These are phyloP conservation scores for Centaurea solstitialis DNA, from an alignment of 129 eudicot genomes.

Conservation along the genomic window DNA sequence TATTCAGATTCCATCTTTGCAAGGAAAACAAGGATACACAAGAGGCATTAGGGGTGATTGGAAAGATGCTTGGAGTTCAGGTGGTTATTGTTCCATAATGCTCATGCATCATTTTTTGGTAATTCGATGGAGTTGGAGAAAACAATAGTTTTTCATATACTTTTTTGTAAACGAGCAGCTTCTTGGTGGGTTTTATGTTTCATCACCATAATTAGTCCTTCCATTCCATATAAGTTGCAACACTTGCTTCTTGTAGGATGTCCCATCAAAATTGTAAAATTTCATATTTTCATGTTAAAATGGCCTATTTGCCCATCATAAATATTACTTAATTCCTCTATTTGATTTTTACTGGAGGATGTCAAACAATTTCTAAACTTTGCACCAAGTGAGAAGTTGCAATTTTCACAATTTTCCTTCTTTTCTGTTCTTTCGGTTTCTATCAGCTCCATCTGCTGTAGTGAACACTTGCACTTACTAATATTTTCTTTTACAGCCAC, in stretches of 20 bases:
- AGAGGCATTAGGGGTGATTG: conserved; percentile 85
- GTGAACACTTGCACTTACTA: conserved; percentile 1
- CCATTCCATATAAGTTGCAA: not conserved
- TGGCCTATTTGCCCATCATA: not conserved
- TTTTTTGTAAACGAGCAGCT: not conserved
- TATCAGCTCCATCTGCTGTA: not conserved
- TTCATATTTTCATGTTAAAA: not conserved
- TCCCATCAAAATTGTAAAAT: not conserved
- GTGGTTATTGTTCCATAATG: conserved; percentile 35
- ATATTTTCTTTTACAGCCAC: conserved; percentile 62
- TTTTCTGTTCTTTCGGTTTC: not conserved
- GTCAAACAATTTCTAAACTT: not conserved
- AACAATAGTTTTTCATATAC: not conserved
- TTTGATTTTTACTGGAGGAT: not conserved
- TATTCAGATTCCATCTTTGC: conserved; percentile 85
- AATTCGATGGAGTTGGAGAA: not conserved
- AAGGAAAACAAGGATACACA: conserved; percentile 99
- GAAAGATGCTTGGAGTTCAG: conserved; percentile 99
- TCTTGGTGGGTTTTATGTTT: not conserved
- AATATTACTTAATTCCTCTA: not conserved
- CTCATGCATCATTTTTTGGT: not conserved
- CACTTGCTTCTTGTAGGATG: not conserved
- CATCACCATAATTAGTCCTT: conserved; percentile 7
- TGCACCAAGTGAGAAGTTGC: not conserved
- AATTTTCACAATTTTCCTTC: conserved; percentile 1